Evolutionary conservation across 2,329 filamentous ascomycete species (phyloP).

Genomic region (Cercospora sp.): DNA sequence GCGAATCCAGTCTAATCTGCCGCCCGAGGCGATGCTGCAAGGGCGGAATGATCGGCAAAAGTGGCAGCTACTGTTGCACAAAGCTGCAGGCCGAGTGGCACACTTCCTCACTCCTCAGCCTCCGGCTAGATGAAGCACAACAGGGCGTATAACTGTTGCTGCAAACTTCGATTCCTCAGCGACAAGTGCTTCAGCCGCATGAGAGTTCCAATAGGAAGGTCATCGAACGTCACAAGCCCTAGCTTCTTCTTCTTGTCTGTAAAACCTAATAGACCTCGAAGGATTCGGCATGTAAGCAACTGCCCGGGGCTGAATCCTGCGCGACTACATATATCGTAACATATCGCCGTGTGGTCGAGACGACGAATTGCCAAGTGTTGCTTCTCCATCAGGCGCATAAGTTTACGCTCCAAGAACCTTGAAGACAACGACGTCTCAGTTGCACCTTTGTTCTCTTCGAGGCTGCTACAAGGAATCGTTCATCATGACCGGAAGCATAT

Average conservation of each 20-base stretch:
- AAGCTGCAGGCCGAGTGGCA: background rate
- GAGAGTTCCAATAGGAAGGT: background rate
- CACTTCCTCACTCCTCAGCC: background rate
- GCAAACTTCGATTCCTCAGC: background rate
- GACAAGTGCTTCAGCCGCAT: background rate
- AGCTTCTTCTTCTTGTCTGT: background rate
- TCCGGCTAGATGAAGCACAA: background rate
- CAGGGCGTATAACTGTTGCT: background rate
- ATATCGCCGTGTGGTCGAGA: background rate
- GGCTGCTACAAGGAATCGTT: background rate
- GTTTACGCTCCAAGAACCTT: background rate
- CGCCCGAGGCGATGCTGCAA: background rate
- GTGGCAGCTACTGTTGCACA: background rate
- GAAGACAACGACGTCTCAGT: background rate
- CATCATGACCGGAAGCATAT: conserved; percentile 20
- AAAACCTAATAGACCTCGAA: background rate
- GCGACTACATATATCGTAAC: background rate
- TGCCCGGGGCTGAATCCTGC: background rate
- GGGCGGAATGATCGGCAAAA: background rate
- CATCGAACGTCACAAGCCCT: background rate
- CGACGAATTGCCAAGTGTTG: background rate
- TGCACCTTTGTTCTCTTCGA: background rate
- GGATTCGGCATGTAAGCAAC: background rate
- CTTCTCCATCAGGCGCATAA: background rate
- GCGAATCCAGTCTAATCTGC: background rate